A percentile compares a stretch with the other conserved stretches of the same genome.
Evolutionary conservation across 345 rosid genomes (phyloP).

Genomic region (Sapria himalayana): DNA sequence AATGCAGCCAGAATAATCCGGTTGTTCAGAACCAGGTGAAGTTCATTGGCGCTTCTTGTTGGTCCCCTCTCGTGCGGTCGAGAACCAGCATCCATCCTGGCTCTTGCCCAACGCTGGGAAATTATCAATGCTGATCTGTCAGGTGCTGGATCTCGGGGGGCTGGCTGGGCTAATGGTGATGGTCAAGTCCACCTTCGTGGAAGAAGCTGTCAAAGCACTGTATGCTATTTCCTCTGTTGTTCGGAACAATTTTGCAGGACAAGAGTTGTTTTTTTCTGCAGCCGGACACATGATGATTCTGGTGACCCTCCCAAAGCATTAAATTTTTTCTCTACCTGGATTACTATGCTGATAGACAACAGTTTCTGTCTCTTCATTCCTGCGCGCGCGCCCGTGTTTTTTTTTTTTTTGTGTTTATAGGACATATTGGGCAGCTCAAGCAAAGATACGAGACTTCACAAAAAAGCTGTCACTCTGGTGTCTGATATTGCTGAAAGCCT

Average conservation of each 20-base stretch:
- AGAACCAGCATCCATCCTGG: too few relatives aligned
- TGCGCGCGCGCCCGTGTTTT: too few relatives aligned
- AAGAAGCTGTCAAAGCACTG: slow-evolving; percentile 80
- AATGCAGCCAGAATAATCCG: slow-evolving; percentile 78
- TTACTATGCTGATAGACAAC: too few relatives aligned
- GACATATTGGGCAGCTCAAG: slow-evolving; percentile 37
- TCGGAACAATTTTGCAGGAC: slow-evolving; percentile 49
- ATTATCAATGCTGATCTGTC: too few relatives aligned
- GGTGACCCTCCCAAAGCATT: slow-evolving; percentile 20
- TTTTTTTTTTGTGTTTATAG: too few relatives aligned
- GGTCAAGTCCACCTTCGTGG: slow-evolving; percentile 39
- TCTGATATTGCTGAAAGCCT: slow-evolving; percentile 55
- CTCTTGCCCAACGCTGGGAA: too few relatives aligned
- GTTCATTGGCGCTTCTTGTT: too few relatives aligned
- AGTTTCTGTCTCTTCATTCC: background rate
- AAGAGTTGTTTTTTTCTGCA: slow-evolving; percentile 52
- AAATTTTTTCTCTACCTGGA: too few relatives aligned
- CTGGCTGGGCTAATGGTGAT: slow-evolving; percentile 38
- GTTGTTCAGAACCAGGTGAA: slow-evolving; percentile 68
- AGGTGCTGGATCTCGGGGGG: slow-evolving; percentile 69
- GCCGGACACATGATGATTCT: slow-evolving; percentile 70
- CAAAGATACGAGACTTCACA: slow-evolving; percentile 41
- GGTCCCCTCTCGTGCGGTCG: too few relatives aligned
- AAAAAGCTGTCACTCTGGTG: slow-evolving; percentile 59
- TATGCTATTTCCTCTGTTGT: slow-evolving; percentile 77